Evolutionary conservation across 768 basidiomycete genomes (phyloP).

Genomic region (Naganishia friedmannii): DNA sequence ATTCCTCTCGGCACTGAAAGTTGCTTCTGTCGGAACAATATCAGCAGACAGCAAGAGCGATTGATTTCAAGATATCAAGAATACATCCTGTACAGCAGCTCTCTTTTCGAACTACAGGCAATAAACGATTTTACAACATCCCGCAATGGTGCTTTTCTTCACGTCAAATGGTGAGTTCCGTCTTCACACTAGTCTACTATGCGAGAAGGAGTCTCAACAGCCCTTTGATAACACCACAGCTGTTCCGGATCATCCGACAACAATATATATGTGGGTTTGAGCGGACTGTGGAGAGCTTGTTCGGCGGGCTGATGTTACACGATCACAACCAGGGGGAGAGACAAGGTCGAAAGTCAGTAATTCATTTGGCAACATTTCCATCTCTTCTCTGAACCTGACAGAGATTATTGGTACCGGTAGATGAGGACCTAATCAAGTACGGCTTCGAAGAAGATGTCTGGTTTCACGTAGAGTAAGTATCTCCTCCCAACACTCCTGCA

Average conservation of each 20-base stretch:
- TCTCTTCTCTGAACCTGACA: background rate
- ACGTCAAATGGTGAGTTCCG: constrained; percentile 57
- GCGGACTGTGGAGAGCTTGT: background rate
- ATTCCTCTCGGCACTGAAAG: no score
- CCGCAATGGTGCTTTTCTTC: constrained; percentile 64
- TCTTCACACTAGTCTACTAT: background rate
- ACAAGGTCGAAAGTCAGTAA: constrained; percentile 87
- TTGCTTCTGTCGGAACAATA: no score
- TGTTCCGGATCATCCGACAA: constrained; percentile 61
- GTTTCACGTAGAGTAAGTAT: constrained; percentile 79
- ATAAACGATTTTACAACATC: background rate
- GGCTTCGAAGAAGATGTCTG: constrained; percentile 56
- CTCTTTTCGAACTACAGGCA: background rate
- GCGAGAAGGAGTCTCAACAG: constrained; percentile 20
- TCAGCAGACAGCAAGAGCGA: no score
- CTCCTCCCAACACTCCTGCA: background rate
- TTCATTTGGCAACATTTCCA: background rate
- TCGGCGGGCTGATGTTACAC: no score
- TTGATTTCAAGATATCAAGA: background rate
- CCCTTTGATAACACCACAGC: constrained; percentile 52
- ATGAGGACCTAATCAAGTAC: constrained; percentile 92
- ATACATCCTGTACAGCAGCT: no score
- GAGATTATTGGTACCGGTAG: constrained; percentile 55
- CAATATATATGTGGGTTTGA: constrained; percentile 72
- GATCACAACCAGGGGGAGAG: constrained; percentile 58